phyloP scores from a whole-genome alignment of 2,329 filamentous ascomycete genomes.

The Gliomastix tumulicola region DNA sequence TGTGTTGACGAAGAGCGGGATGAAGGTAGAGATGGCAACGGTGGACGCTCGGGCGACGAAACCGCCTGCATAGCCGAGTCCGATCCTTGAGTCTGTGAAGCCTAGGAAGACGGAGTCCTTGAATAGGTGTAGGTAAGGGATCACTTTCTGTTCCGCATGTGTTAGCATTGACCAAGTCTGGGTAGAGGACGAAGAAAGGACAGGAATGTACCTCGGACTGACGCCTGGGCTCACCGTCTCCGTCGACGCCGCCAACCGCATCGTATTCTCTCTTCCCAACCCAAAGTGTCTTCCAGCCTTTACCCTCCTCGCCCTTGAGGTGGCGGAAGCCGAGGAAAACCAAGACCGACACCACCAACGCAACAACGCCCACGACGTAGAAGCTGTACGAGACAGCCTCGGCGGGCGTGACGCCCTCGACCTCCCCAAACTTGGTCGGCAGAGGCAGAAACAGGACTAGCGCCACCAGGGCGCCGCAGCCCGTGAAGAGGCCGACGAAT shows the following conservation, averaged over 20 bases:
- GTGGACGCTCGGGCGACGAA: slow-evolving; percentile 93
- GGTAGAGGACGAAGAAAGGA: too few species aligned
- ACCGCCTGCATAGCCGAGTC: slow-evolving; percentile 83
- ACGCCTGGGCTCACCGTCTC: too few species aligned
- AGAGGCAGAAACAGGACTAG: slow-evolving; percentile 78
- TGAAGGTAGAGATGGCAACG: slow-evolving; percentile 90
- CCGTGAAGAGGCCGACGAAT: slow-evolving; percentile 86
- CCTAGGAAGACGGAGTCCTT: slow-evolving; percentile 61
- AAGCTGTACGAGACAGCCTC: slow-evolving; percentile 77
- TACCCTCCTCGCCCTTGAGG: slow-evolving; percentile 67
- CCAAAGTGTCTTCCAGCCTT: slow-evolving; percentile 48
- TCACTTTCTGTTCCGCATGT: slow-evolving; percentile 25
- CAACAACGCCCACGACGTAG: slow-evolving; percentile 72
- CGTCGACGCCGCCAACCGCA: not conserved
- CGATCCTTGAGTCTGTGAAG: slow-evolving; percentile 69
- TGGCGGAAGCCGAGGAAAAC: slow-evolving; percentile 72
- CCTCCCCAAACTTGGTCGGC: slow-evolving; percentile 68
- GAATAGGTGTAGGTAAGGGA: slow-evolving; percentile 55
- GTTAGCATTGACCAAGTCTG: too few species aligned
- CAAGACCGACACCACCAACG: slow-evolving; percentile 64
- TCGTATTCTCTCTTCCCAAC: not conserved
- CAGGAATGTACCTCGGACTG: not conserved
- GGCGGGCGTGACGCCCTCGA: slow-evolving; percentile 63
- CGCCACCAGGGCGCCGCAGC: slow-evolving; percentile 82
- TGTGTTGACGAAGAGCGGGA: slow-evolving; percentile 86